Evolutionary conservation across 495 filamentous ascomycete genomes (phyloP).

Genomic region (Tuber borchii): DNA sequence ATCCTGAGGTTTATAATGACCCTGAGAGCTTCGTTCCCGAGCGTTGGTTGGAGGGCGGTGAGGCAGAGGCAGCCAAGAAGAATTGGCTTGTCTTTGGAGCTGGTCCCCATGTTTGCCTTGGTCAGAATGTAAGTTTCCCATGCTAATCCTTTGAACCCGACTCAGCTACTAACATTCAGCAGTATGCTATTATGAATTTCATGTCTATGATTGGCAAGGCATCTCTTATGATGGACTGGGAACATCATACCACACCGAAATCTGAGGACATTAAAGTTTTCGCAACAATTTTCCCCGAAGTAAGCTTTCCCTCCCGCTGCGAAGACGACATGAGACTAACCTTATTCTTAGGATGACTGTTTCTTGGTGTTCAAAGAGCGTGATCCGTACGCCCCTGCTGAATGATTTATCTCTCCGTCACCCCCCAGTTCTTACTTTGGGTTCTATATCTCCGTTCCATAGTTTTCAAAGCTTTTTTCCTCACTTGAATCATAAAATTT

Average conservation of each 20-base stretch:
- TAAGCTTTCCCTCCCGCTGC: conserved; percentile 46
- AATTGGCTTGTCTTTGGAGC: conserved; percentile 97
- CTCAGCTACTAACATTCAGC: conserved; percentile 1
- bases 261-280: conserved; percentile 98
- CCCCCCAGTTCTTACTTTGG: conserved; percentile 11
- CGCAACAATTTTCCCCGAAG: conserved; percentile 94
- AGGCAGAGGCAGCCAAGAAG: conserved; percentile 79
- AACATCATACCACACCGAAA: conserved; percentile 67
- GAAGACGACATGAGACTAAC: conserved; percentile 1
- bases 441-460: conserved; percentile 16
- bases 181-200: conserved; percentile 81
- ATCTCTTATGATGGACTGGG: conserved; percentile 84
- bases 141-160: not conserved
- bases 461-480: not conserved
- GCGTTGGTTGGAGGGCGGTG: conserved; percentile 82
- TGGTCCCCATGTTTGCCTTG: conserved; percentile 93
- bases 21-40: conserved; percentile 88
- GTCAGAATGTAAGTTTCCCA: conserved; percentile 54
- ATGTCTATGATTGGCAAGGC: conserved; percentile 91
- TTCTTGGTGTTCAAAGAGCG: conserved; percentile 41
- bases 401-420: conserved; percentile 1
- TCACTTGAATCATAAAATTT: conserved; percentile 13
- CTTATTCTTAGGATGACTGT: conserved; percentile 37
- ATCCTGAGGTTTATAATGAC: conserved; percentile 84
- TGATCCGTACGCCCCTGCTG: conserved; percentile 12